A percentile compares a stretch with the other conserved stretches of the same genome.
Evolutionary conservation across 805 yeast genomes (phyloP).

Genomic region (Saccharomycopsis lassenensis): DNA sequence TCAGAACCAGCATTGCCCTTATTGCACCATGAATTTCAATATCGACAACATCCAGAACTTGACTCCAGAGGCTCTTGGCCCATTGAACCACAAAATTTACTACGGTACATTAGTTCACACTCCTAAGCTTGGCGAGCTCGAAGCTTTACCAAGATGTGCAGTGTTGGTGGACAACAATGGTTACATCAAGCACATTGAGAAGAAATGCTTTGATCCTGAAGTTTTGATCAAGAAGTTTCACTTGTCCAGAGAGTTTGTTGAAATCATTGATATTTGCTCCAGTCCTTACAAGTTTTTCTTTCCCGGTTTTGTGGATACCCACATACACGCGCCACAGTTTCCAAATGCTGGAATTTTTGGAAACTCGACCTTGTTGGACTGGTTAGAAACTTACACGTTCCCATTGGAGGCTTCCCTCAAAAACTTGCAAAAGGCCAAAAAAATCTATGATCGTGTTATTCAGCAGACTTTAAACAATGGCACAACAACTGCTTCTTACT

Average conservation of each 20-base stretch:
- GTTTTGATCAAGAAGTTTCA: conserved; percentile 22
- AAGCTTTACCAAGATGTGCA: conserved; percentile 43
- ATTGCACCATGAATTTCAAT: too few species aligned
- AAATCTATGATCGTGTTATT: conserved; percentile 60
- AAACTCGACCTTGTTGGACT: conserved; percentile 72
- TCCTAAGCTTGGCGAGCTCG: conserved; percentile 45
- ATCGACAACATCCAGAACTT: not conserved
- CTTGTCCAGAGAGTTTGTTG: conserved; percentile 20
- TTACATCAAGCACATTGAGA: conserved; percentile 31
- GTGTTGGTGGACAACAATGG: conserved; percentile 47
- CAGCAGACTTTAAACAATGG: conserved; percentile 63
- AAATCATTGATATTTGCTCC: conserved; percentile 26
- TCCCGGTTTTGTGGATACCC: conserved; percentile 79
- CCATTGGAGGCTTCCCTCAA: conserved; percentile 68
- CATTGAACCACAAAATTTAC: conserved; percentile 32
- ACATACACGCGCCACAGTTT: conserved; percentile 76
- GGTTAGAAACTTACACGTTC: conserved; percentile 84
- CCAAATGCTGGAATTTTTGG: conserved; percentile 82
- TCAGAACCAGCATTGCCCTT: too few species aligned
- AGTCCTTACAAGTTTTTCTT: conserved; percentile 48
- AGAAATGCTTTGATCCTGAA: conserved; percentile 13
- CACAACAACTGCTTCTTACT: conserved; percentile 88
- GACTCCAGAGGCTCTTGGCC: conserved; percentile 2
- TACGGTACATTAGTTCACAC: conserved; percentile 70
- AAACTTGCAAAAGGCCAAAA: conserved; percentile 41